These are phyloP conservation scores for Eucalyptus brandiana DNA, from an alignment of 345 rosid genomes.

Conservation along the genomic window DNA sequence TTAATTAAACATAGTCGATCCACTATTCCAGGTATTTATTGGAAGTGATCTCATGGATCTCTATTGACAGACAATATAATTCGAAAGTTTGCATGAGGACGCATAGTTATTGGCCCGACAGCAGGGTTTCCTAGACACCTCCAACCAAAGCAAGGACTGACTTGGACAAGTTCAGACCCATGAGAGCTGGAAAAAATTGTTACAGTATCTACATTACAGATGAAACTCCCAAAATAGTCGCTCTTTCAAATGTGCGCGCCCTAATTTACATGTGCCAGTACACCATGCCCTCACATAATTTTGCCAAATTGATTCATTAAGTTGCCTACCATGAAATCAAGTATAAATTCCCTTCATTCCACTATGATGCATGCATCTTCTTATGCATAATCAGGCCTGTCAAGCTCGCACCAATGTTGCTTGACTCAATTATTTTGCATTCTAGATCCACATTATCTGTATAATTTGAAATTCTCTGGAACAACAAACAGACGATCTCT, in stretches of 20 bases:
- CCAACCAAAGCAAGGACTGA: background rate
- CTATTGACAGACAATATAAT: background rate
- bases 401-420: background rate
- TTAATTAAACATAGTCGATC: background rate
- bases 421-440: background rate
- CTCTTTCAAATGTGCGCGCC: background rate
- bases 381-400: background rate
- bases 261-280: background rate
- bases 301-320: background rate
- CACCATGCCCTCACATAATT: background rate
- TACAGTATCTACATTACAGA: background rate
- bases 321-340: background rate
- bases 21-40: background rate
- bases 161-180: background rate
- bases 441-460: background rate
- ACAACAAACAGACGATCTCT: background rate
- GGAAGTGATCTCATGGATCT: background rate
- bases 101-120: background rate
- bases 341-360: background rate
- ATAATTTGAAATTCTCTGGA: background rate
- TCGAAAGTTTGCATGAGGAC: background rate
- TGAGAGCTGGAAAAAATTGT: background rate
- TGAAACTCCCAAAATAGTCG: background rate
- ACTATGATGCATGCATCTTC: background rate
- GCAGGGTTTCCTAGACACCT: background rate